Base-by-base conservation (phyloP, 192 early-diverging fungal species). In the Coemansia sp. region DNA sequence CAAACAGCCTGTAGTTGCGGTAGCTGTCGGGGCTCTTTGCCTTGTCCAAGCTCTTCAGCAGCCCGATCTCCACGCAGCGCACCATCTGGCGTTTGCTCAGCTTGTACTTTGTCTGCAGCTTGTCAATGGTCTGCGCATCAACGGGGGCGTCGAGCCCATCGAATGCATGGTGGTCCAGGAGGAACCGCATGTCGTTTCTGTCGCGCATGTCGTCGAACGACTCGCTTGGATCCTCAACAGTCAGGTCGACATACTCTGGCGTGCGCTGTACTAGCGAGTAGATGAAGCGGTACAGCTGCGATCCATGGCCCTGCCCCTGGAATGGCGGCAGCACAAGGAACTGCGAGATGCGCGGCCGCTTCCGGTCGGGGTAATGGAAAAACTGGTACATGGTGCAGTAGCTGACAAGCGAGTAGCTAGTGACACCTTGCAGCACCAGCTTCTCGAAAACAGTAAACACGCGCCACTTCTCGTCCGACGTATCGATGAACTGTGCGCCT, bases 211-310 rank as follows among this genome's bases (percentile, higher is more conserved):
- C 91, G 58, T 84, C 84, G 70, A 97, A 98, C 0, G 83, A 87
- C 59, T 97, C 94, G 70, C 93, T 96, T 6, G 95, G 94, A 72
- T 97, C 94, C 75, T 98, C 96, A 12, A 98, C 96, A 73, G 85
- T 63, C 55, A 77, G 59, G 46, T 85, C 84, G 8, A 59, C 61
- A 46, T 68, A 70, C 51, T 70, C 60, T 2, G 66, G 44, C 18
- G 60, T 69, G 1, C 12, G 41, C 2, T 48, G 26, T 1, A 77
- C 64, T 4, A 71, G 44, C 14, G 81, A 41, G 73, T 92, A 89
- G 8, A 93, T 67, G 8, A 79, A 75, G 20, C 74, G 64, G 69
- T 95, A 95, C 8, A 95, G 73, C 55, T 68, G 77, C 69, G 88
- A 85, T 61, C 94, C 96, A 75, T 95, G 94, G 26, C 94, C 93